Conservation (phyloP, 169 alveolate species). For the Plasmodium adleri region DNA sequence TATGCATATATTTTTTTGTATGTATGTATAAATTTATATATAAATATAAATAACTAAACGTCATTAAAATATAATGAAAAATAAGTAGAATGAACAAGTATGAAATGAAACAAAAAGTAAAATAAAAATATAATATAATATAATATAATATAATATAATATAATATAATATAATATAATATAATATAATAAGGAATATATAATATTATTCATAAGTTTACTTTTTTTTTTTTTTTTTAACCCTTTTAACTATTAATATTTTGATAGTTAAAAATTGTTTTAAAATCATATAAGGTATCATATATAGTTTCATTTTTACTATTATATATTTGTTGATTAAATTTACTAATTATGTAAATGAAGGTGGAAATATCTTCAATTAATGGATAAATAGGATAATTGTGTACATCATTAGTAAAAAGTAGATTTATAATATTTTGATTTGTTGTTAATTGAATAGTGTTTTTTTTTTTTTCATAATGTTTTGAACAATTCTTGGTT, state of each 20-base stretch:
- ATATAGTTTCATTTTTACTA: slow-evolving; percentile 27
- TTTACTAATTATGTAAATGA: slow-evolving; percentile 64
- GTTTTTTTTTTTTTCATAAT: background rate
- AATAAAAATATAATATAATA: background rate
- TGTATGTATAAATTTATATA: too few relatives aligned
- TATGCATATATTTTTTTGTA: too few relatives aligned
- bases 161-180: background rate
- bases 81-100: slow-evolving; percentile 4
- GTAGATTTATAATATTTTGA: slow-evolving; percentile 39
- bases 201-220: too few relatives aligned
- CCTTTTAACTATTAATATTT: background rate
- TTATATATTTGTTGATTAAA: slow-evolving; percentile 11
- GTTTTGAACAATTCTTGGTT: background rate
- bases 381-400: slow-evolving; percentile 73
- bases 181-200: too few relatives aligned
- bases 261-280: slow-evolving; percentile 18
- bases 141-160: background rate
- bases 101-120: slow-evolving; percentile 1
- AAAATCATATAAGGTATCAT: slow-evolving; percentile 47
- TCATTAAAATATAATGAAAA: slow-evolving; percentile 22
- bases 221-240: background rate
- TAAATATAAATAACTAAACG: slow-evolving; percentile 2
- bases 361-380: slow-evolving; percentile 67
- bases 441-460: slow-evolving; percentile 10
- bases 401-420: slow-evolving; percentile 69